Evolutionary conservation across 495 filamentous ascomycete species (phyloP).

Genomic region (Oleoguttula mirabilis): DNA sequence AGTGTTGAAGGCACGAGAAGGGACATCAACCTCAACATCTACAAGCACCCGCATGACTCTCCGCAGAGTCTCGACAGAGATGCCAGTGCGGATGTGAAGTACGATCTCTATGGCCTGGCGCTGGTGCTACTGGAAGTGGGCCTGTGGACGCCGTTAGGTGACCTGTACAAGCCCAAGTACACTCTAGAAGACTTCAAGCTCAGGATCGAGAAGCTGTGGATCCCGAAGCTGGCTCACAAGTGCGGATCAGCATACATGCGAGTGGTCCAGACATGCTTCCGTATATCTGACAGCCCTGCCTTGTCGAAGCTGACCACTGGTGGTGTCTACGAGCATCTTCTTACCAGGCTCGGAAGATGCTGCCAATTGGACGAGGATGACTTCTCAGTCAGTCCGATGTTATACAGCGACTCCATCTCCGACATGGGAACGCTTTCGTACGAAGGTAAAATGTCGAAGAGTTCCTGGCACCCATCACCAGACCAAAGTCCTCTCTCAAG

Average conservation of each 20-base stretch:
- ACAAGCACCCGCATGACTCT: conserved; percentile 50
- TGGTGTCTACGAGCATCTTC: conserved; percentile 23
- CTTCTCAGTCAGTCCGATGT: not conserved
- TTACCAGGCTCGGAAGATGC: conserved; percentile 25
- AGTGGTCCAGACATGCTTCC: conserved; percentile 67
- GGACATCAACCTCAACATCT: conserved; percentile 46
- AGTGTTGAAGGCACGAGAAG: conserved; percentile 31
- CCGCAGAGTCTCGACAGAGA: conserved; percentile 12
- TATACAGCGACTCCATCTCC: not conserved
- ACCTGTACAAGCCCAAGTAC: conserved; percentile 56
- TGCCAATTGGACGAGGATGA: conserved; percentile 30
- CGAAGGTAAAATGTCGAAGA: conserved; percentile 1
- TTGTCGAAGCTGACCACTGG: conserved; percentile 13
- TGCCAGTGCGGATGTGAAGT: conserved; percentile 45
- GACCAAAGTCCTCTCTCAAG: not conserved
- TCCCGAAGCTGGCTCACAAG: conserved; percentile 41
- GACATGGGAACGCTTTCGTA: not conserved
- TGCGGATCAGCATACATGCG: conserved; percentile 54
- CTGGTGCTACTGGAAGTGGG: conserved; percentile 78
- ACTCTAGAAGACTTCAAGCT: conserved; percentile 50
- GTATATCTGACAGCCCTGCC: conserved; percentile 46
- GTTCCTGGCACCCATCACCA: not conserved
- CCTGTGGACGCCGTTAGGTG: conserved; percentile 68
- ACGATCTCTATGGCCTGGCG: conserved; percentile 77
- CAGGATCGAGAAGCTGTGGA: conserved; percentile 48